These are phyloP conservation scores for Ottelia alismoides DNA, from an alignment of 106 monocot species.

Conservation along the genomic window DNA sequence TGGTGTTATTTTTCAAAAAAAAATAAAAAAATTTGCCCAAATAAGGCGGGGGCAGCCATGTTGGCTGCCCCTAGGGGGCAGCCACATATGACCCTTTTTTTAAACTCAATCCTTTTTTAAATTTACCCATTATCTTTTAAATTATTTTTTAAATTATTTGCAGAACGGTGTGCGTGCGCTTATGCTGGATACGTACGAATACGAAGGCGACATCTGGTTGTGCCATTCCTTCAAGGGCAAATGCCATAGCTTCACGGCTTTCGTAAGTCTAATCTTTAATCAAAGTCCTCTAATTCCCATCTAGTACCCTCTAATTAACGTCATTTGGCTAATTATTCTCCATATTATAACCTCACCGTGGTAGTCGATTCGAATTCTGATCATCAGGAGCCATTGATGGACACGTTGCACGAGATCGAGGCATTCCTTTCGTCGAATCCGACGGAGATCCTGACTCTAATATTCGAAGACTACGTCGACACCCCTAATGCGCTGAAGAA, in stretches of 20 bases:
- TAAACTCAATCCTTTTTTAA: too few species aligned
- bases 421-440: constrained; percentile 61
- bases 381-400: constrained; percentile 44
- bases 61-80: too few species aligned
- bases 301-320: too few species aligned
- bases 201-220: constrained; percentile 57
- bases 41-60: too few species aligned
- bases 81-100: background rate
- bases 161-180: constrained; percentile 67
- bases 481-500: constrained; percentile 62
- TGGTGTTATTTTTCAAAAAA: too few species aligned
- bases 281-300: too few species aligned
- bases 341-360: too few species aligned
- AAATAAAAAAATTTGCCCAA: too few species aligned
- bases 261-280: constrained; percentile 62
- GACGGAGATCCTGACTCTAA: constrained; percentile 63
- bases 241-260: constrained; percentile 62
- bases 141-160: constrained; percentile 2
- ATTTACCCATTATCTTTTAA: background rate
- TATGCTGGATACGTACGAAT: constrained; percentile 86
- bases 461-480: constrained; percentile 81
- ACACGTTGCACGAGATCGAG: constrained; percentile 65
- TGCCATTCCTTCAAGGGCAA: constrained; percentile 67
- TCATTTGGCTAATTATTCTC: too few species aligned
- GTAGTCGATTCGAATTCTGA: too few species aligned